A percentile compares a stretch with the other conserved stretches of the same genome.
These are phyloP conservation scores for Flaveria robusta DNA, from an alignment of 129 eudicot genomes.

Conservation along the genomic window DNA sequence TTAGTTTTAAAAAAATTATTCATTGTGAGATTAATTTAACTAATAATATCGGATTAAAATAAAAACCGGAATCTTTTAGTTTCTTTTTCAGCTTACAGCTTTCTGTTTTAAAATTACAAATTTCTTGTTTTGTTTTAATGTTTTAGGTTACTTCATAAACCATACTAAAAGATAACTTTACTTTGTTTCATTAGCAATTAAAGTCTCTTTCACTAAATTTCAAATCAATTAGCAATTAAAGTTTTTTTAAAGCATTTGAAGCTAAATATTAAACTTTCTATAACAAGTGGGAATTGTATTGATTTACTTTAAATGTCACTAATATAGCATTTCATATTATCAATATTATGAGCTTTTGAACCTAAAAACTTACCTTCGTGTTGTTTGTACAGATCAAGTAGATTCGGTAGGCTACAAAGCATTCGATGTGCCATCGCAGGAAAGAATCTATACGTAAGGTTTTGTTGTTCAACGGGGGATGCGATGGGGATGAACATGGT, in stretches of 20 bases:
- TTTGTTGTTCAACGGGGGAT: slow-evolving; percentile 65
- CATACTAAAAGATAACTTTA: too few species aligned
- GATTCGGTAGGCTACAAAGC: slow-evolving; percentile 57
- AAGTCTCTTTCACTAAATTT: too few species aligned
- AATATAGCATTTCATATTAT: not conserved
- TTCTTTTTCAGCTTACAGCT: too few species aligned
- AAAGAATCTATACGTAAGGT: slow-evolving; percentile 60
- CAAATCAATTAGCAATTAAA: too few species aligned
- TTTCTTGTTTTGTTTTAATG: too few species aligned
- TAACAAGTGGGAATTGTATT: too few species aligned
- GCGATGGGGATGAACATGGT: slow-evolving; percentile 78
- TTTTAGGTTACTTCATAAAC: too few species aligned
- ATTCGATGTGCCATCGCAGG: slow-evolving; percentile 56
- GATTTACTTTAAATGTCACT: not conserved
- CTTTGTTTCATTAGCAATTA: too few species aligned
- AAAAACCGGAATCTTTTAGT: too few species aligned
- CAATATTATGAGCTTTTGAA: not conserved
- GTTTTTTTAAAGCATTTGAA: not conserved
- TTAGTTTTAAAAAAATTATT: too few species aligned
- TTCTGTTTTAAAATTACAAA: too few species aligned
- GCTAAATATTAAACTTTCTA: not conserved
- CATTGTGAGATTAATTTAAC: not conserved
- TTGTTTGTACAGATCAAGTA: slow-evolving; percentile 51
- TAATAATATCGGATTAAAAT: too few species aligned
- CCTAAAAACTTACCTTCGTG: not conserved